These are phyloP conservation scores for Arachis monticola DNA, from an alignment of 331 rosid genomes.

Conservation along the genomic window DNA sequence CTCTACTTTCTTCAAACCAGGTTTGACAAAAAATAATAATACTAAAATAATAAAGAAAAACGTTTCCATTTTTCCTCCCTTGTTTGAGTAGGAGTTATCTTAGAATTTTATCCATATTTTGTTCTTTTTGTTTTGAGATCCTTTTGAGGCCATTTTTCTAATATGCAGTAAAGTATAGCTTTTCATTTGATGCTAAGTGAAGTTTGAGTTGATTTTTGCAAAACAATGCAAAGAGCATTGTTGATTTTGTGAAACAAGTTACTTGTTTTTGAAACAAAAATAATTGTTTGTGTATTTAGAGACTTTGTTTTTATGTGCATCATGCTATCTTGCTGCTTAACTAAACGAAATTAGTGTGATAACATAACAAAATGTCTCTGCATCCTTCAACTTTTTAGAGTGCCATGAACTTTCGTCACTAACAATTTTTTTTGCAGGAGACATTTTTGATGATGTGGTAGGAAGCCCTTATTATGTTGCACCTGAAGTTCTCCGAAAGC, in stretches of 20 bases:
- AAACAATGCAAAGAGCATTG: neutral
- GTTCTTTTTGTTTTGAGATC: slow-evolving; percentile 3
- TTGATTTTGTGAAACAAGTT: neutral
- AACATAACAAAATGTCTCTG: neutral
- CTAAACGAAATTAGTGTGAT: slow-evolving; percentile 9
- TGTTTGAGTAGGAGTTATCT: slow-evolving; percentile 18
- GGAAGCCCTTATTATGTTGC: slow-evolving; percentile 98
- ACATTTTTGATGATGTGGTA: slow-evolving; percentile 72
- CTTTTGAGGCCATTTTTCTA: slow-evolving; percentile 3
- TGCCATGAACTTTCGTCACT: slow-evolving; percentile 22
- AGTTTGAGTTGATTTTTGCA: neutral
- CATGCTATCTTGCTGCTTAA: neutral
- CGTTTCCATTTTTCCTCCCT: neutral
- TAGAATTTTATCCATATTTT: neutral
- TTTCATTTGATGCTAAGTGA: neutral
- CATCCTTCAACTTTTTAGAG: slow-evolving; percentile 11
- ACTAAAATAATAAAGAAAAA: neutral
- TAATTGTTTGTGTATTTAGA: neutral
- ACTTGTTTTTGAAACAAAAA: neutral
- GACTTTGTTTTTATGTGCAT: slow-evolving; percentile 1
- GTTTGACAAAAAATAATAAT: slow-evolving; percentile 39
- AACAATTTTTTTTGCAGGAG: slow-evolving; percentile 59
- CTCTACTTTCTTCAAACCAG: slow-evolving; percentile 92
- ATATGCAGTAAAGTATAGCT: neutral
- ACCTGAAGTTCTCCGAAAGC: slow-evolving; percentile 76